Evolutionary conservation across 2,329 filamentous ascomycete genomes (phyloP), one percentile per base, ranked within the genome.

Genomic region (Penicillium sp.): DNA sequence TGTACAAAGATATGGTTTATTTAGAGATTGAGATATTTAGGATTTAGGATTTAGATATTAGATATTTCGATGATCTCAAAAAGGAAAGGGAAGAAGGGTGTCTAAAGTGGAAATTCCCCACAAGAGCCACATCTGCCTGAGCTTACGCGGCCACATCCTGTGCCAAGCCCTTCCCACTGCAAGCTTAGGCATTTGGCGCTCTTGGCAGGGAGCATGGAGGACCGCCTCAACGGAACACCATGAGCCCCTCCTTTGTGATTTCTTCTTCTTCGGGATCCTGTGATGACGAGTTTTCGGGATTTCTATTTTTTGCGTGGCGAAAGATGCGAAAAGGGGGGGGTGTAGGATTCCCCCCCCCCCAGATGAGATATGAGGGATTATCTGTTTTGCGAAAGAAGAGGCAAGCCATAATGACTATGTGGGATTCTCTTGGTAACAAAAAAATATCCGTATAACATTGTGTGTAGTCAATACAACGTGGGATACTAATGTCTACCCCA

Each of bases 121-220:
- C 61, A 61, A 40, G 46, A 48, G n/a, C 49, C 41, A 32, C 49
- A 46, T 36, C 47, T 50, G 38, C 39, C 23, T 23, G 49, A 63
- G 62, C 62, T 64, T 43, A 64, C 62, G 62, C 61, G 62, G 61
- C 61, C 59, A 61, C 51, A 39, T 61, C 52, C 51, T 61, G 53
- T 27, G 62, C 62, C 62, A 64, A 64, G 62, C 19, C 55, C 27
- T n/a, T 34, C 48, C 43, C 59, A 55, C 55, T 39, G 55, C 56
- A 58, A 63, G 62, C 62, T 64, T 64, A 64, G 62, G 61, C 59
- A 64, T 63, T 62, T 61, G 50, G 55, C 57, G 56, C 43, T 39
- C 58, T 64, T 64, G 61, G 62, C 61, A 57, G 32, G 32, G 32
- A 34, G 32, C 14, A 34, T 34, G 32, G 32, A 34, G 32, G 13